phyloP scores from a whole-genome alignment of 163 green algal genomes.

The Trebouxia gelatinosa region DNA sequence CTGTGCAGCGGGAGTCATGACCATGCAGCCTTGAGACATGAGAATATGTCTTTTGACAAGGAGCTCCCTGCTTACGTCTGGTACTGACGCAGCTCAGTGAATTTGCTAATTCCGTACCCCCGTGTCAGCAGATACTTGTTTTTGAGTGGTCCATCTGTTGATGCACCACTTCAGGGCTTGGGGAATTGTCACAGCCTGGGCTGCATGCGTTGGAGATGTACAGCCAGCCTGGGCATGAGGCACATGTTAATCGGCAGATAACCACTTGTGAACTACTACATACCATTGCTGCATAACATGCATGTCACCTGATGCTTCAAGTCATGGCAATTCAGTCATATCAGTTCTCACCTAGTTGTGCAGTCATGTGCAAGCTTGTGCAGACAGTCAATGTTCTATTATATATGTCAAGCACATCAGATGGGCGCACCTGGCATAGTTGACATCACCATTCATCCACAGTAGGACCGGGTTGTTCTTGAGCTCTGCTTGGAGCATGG shows the following conservation, averaged over 20 bases:
- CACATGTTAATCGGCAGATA: no score
- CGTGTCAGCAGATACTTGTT: not conserved
- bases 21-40: not conserved
- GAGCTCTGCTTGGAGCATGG: constrained; percentile 1
- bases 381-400: not conserved
- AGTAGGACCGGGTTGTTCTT: constrained; percentile 10
- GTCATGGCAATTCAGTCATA: not conserved
- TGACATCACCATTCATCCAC: constrained; percentile 29
- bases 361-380: no score
- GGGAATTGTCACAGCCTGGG: no score
- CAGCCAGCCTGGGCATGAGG: no score
- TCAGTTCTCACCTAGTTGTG: no score
- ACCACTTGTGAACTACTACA: no score
- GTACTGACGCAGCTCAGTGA: not conserved
- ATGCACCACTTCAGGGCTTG: no score
- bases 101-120: not conserved
- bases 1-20: not conserved
- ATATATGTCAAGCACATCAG: not conserved
- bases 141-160: not conserved
- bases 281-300: not conserved
- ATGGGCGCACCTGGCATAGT: constrained; percentile 8
- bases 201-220: no score
- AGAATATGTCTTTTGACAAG: no score
- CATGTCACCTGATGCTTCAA: not conserved
- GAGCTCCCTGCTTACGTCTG: not conserved